Percentiles rank a stretch among this genome's conserved stretches.
phyloP scores from a whole-genome alignment of 2,329 filamentous ascomycete species.

The Fusarium armeniacum region DNA sequence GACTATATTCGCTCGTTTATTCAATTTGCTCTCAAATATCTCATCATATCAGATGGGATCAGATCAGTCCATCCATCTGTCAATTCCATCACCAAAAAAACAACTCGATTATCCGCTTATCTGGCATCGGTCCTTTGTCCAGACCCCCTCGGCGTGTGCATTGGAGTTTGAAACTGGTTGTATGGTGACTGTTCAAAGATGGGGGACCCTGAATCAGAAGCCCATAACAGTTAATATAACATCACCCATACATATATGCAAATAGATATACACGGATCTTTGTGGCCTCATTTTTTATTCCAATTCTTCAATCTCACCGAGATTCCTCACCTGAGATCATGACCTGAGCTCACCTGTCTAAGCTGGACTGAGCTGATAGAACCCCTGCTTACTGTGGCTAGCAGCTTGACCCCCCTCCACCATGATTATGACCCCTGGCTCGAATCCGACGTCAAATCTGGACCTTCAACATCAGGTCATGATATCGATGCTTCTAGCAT shows the following conservation, averaged over 20 bases:
- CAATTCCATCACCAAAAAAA: conserved; percentile 41
- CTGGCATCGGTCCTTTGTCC: conserved; percentile 28
- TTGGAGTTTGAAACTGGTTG: not conserved
- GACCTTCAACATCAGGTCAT: conserved; percentile 39
- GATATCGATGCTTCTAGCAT: conserved; percentile 22
- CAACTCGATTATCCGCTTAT: conserved; percentile 37
- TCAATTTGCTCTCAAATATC: conserved; percentile 3
- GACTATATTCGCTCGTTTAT: conserved; percentile 42
- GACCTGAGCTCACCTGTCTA: conserved; percentile 38
- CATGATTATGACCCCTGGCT: conserved; percentile 35
- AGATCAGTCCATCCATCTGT: conserved; percentile 39
- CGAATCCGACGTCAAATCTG: conserved; percentile 34
- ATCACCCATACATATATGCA: not conserved
- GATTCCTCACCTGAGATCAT: conserved; percentile 48
- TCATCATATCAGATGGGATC: conserved; percentile 29
- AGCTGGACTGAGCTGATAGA: conserved; percentile 34
- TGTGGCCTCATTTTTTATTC: conserved; percentile 42
- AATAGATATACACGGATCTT: conserved; percentile 14
- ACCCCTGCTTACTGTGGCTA: conserved; percentile 31
- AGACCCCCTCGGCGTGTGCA: conserved; percentile 32
- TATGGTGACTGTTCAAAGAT: conserved; percentile 11
- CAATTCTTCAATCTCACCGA: conserved; percentile 44
- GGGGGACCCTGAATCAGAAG: conserved; percentile 11
- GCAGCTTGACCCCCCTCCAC: conserved; percentile 32
- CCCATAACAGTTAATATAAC: conserved; percentile 2